phyloP scores from a whole-genome alignment of 805 yeast genomes.

The Kazachstania taianensis region DNA sequence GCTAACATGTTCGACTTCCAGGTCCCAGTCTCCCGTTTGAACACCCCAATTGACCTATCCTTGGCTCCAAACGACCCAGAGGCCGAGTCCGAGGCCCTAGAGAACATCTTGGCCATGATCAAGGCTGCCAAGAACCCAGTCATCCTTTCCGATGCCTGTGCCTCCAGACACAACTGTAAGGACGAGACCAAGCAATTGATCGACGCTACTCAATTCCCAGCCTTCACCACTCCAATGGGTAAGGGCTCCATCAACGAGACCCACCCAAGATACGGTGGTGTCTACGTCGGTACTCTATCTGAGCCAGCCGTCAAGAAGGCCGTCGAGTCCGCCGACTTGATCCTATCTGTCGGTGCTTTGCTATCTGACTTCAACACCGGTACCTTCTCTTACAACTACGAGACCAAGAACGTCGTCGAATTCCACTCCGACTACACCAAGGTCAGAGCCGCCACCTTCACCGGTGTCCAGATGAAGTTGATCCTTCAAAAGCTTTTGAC shows the following conservation, averaged over 20 bases:
- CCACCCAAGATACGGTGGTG: slow-evolving; percentile 6
- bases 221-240: slow-evolving; percentile 6
- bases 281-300: slow-evolving; percentile 6
- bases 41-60: slow-evolving; percentile 4
- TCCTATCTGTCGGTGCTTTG: slow-evolving; percentile 5
- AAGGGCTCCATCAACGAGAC: slow-evolving; percentile 5
- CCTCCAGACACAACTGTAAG: slow-evolving; percentile 5
- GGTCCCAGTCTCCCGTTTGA: neutral
- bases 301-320: slow-evolving; percentile 3
- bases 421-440: slow-evolving; percentile 5
- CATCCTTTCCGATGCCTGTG: slow-evolving; percentile 5
- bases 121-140: slow-evolving; percentile 4
- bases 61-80: slow-evolving; percentile 2
- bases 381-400: slow-evolving; percentile 4
- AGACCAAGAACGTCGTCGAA: slow-evolving; percentile 3
- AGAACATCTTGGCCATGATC: slow-evolving; percentile 1
- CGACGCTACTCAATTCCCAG: slow-evolving; percentile 5
- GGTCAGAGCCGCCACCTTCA: slow-evolving; percentile 2
- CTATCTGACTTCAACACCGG: slow-evolving; percentile 6
- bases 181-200: slow-evolving; percentile 3
- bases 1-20: slow-evolving; percentile 2
- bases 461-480: slow-evolving; percentile 4
- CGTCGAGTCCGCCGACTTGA: slow-evolving; percentile 5
- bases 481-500: slow-evolving; percentile 3
- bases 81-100: slow-evolving; percentile 2